Percentiles rank a stretch among this genome's conserved stretches.
Evolutionary conservation across 352 stramenopile genomes (phyloP).

Genomic region (Globisporangium abappressorium): DNA sequence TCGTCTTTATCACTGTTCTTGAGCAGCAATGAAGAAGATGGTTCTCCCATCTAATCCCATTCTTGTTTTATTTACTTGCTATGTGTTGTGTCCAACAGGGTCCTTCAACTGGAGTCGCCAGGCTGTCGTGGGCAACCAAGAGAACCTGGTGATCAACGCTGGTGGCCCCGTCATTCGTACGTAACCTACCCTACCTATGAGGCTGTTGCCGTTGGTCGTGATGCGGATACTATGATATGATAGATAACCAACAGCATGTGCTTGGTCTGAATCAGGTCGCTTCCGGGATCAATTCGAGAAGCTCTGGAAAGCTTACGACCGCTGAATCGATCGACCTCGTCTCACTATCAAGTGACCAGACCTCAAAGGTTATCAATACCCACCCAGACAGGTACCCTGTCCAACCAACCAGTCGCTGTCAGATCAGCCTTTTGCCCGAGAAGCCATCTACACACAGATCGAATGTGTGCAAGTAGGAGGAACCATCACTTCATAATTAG

Average conservation of each 20-base stretch:
- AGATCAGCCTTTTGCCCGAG: background rate
- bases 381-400: background rate
- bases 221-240: background rate
- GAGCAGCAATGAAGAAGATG: background rate
- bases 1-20: background rate
- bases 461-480: background rate
- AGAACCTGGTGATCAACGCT: constrained; percentile 61
- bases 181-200: background rate
- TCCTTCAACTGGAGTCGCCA: constrained; percentile 81
- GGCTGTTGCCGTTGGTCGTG: too few relatives aligned
- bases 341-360: background rate
- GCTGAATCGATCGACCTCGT: constrained; percentile 14
- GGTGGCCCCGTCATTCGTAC: constrained; percentile 52
- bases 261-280: constrained; percentile 23
- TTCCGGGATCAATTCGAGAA: constrained; percentile 64
- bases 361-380: background rate
- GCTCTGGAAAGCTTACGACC: constrained; percentile 58
- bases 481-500: background rate
- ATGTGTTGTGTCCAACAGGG: constrained; percentile 18
- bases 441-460: background rate
- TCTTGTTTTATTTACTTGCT: background rate
- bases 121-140: constrained; percentile 54
- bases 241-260: too few relatives aligned
- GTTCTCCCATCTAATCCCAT: background rate
- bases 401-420: background rate